These are phyloP conservation scores for Coemansia sp. DNA, from an alignment of 192 early-diverging fungal species.

Conservation along the genomic window DNA sequence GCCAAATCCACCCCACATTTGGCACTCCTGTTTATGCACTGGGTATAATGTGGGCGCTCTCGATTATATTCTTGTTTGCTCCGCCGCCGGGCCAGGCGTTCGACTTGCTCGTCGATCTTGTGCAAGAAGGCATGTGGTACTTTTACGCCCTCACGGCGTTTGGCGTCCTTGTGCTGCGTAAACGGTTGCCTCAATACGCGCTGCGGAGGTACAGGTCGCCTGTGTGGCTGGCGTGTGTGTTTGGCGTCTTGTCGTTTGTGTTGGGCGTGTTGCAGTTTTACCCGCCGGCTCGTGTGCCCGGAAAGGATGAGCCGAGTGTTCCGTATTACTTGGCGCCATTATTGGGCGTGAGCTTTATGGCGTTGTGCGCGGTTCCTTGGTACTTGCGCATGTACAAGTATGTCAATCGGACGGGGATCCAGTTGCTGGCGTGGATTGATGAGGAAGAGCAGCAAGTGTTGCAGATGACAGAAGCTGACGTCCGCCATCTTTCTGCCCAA, in stretches of 20 bases:
- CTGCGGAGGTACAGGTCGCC: constrained; percentile 40
- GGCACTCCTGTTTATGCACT: constrained; percentile 56
- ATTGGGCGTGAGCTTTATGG: constrained; percentile 43
- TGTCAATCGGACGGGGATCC: constrained; percentile 35
- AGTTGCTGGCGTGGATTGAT: constrained; percentile 39
- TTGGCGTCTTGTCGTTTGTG: constrained; percentile 33
- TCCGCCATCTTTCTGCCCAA: constrained; percentile 1
- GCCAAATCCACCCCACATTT: constrained; percentile 44
- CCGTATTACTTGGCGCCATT: constrained; percentile 50
- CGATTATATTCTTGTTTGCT: constrained; percentile 50
- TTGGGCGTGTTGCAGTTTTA: constrained; percentile 51
- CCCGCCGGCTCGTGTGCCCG: constrained; percentile 40
- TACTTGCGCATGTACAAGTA: constrained; percentile 48
- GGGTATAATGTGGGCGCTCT: constrained; percentile 49
- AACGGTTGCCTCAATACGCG: constrained; percentile 43
- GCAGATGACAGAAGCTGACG: constrained; percentile 12
- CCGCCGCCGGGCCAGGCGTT: constrained; percentile 59
- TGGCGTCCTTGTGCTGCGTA: constrained; percentile 55
- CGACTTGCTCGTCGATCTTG: constrained; percentile 58
- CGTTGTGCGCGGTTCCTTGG: constrained; percentile 37
- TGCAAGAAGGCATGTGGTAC: constrained; percentile 60
- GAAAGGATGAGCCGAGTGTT: constrained; percentile 23
- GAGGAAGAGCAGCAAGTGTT: constrained; percentile 49
- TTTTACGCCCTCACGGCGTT: constrained; percentile 60
- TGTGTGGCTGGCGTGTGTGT: constrained; percentile 37